Evolutionary conservation across 306 rosid genomes (phyloP).

Genomic region (Luffa acutangula): DNA sequence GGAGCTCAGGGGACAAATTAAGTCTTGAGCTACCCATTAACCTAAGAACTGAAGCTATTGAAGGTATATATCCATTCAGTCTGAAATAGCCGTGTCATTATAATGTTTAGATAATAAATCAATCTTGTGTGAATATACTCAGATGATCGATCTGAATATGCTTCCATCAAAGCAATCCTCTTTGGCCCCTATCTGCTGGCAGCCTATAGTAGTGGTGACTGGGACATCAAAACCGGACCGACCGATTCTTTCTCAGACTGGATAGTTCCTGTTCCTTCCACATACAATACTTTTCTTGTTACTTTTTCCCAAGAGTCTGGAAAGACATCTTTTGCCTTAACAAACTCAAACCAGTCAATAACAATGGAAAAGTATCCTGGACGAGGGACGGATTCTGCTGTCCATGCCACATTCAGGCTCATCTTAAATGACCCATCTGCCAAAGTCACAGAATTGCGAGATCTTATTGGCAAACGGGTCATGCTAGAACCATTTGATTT

Average conservation of each 20-base stretch:
- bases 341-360: constrained; percentile 42
- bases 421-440: constrained; percentile 21
- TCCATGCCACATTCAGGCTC: constrained; percentile 67
- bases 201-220: constrained; percentile 40
- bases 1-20: constrained; percentile 55
- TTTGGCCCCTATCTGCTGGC: constrained; percentile 76
- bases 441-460: constrained; percentile 6
- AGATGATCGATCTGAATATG: constrained; percentile 66
- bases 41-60: constrained; percentile 53
- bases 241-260: constrained; percentile 27
- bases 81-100: background rate
- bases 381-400: constrained; percentile 37
- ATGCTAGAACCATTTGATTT: constrained; percentile 55
- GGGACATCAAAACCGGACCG: constrained; percentile 37
- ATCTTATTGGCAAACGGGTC: constrained; percentile 27
- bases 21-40: constrained; percentile 56
- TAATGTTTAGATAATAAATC: constrained; percentile 7
- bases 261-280: constrained; percentile 59
- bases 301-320: constrained; percentile 34
- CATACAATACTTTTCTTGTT: constrained; percentile 35
- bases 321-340: constrained; percentile 31
- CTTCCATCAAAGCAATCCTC: constrained; percentile 62
- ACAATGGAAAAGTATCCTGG: constrained; percentile 32
- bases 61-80: constrained; percentile 34
- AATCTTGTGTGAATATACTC: constrained; percentile 22